phyloP scores from a whole-genome alignment of 768 basidiomycete genomes.

The Leccinum incarnatum region DNA sequence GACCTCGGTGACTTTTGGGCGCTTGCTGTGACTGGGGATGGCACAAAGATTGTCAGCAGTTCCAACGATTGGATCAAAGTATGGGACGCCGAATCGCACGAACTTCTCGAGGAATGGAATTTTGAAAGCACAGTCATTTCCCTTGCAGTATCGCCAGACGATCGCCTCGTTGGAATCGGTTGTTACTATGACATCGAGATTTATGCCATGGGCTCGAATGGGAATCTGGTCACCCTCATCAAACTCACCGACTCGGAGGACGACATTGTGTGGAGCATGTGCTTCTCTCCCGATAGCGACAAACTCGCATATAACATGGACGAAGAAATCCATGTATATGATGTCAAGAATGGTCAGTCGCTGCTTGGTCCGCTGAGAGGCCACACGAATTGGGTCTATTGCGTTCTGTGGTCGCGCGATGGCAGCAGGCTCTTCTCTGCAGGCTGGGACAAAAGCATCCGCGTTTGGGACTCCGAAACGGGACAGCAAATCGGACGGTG shows the following conservation, averaged over 20 bases:
- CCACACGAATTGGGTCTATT: fast-evolving
- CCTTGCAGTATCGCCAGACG: background rate
- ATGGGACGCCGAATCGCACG: background rate
- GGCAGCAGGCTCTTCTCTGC: background rate
- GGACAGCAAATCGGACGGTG: background rate
- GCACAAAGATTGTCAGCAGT: background rate
- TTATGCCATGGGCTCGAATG: background rate
- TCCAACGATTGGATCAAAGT: background rate
- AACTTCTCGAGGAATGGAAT: background rate
- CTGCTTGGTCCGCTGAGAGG: background rate
- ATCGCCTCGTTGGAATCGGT: background rate
- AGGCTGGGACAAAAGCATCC: background rate
- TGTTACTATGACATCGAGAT: background rate
- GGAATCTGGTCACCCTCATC: too few species aligned
- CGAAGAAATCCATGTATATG: background rate
- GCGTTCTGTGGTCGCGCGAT: background rate
- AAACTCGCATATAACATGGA: background rate
- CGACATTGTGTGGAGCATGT: background rate
- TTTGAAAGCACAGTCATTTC: too few species aligned
- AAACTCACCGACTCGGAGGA: too few species aligned
- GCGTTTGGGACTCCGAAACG: background rate
- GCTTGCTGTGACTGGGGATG: background rate
- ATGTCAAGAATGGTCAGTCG: background rate
- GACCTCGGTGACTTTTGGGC: background rate
- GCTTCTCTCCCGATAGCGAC: background rate